Percentiles rank a stretch among this genome's conserved stretches.
Conservation (phyloP, 75 land plant genomes). For the Pinus albicaulis region DNA sequence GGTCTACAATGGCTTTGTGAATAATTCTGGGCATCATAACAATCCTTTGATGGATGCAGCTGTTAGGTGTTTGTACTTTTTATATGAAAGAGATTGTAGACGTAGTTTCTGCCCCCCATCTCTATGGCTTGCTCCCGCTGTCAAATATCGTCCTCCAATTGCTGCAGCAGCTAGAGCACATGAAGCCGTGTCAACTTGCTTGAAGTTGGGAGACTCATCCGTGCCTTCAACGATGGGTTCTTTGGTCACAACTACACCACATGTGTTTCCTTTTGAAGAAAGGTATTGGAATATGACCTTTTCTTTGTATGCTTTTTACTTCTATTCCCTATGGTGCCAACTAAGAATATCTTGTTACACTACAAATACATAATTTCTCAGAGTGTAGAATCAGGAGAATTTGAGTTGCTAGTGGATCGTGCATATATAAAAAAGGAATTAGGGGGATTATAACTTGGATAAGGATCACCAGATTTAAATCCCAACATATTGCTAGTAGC, state of each 20-base stretch:
- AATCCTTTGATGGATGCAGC: constrained; percentile 68
- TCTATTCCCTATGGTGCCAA: background rate
- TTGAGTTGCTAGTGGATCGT: too few species aligned
- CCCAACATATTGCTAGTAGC: too few species aligned
- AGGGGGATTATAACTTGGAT: too few species aligned
- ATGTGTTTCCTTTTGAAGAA: constrained; percentile 93
- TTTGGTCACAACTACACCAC: constrained; percentile 69
- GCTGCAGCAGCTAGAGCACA: constrained; percentile 89
- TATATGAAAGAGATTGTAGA: constrained; percentile 93
- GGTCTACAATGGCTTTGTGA: constrained; percentile 74
- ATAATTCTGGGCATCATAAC: constrained; percentile 26
- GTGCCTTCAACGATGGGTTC: constrained; percentile 48
- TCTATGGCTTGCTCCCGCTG: constrained; percentile 89
- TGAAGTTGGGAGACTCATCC: constrained; percentile 33
- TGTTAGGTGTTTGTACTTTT: constrained; percentile 67
- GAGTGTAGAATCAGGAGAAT: too few species aligned
- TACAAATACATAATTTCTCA: too few species aligned
- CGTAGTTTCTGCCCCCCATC: constrained; percentile 73
- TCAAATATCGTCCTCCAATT: constrained; percentile 55
- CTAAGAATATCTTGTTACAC: background rate
- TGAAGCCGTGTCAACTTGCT: constrained; percentile 50
- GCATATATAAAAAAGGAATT: too few species aligned
- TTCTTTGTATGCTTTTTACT: background rate
- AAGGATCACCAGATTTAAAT: too few species aligned
- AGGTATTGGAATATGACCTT: constrained; percentile 39